Evolutionary conservation across 2,329 filamentous ascomycete species (phyloP), one percentile per base, ranked within the genome.

Genomic region (Verticillium alfalfae): DNA sequence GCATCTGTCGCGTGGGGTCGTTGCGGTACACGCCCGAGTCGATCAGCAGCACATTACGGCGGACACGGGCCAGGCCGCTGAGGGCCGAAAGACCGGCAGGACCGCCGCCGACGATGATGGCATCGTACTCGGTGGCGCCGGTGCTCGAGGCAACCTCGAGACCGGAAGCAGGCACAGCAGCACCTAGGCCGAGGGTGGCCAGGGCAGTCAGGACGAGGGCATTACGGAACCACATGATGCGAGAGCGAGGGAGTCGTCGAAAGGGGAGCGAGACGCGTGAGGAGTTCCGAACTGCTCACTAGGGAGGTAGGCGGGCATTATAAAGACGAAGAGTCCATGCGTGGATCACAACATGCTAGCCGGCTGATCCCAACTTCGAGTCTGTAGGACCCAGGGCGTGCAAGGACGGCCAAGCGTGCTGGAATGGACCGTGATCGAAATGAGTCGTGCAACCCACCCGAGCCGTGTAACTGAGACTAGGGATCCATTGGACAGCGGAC

Each of bases 11-110:
- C 0, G 85, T 87, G 0, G 78, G 73, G 1, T 60, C 76, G 67
- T 88, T 88, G 59, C 85, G 81, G 66, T 88, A 88, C 36, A 79
- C 74, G 13, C 79, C 81, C 22, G 82, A 85, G 69, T 88, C 85
- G 60, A 88, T 81, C 52, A 88, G 69, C 8, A 87, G 72, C 0
- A 81, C 79, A 6, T 78, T 81, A 15, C 84, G 77, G 13, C 80
- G 78, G 15, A 88, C 84, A 16, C 85, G 82, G 7, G 81, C 84
- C n/a, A 88, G 77, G 52, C 80, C 84, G 61, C 84, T 87, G 58
- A 84, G 66, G 1, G 79, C 80, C 57, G 75, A 78, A 2, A 87
- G 77, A 0, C 84, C 84, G 0, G 84, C 73, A 2, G 84, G 84
- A 1, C 84, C 84, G 39, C 84, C 84, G 4, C 84, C 84, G 5